phyloP scores from a whole-genome alignment of 371 early-diverging fungal species.

The Rhizopus stolonifer region DNA sequence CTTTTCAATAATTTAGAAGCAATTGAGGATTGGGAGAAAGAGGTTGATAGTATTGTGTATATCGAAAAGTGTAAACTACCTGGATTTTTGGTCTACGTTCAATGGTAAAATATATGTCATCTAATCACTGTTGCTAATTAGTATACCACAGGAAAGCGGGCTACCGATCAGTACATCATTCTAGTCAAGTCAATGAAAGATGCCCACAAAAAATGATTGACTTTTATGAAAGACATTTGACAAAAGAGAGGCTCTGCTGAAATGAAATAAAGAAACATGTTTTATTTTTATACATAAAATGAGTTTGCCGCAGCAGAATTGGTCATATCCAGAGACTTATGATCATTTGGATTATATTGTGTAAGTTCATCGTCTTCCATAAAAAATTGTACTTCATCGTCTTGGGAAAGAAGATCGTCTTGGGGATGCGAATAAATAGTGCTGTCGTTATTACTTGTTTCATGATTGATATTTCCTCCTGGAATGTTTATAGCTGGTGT shows the following conservation, averaged over 20 bases:
- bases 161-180: conserved; percentile 19
- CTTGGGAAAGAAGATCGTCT: conserved; percentile 13
- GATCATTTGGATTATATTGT: conserved; percentile 17
- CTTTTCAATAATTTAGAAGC: conserved; percentile 7
- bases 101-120: conserved; percentile 12
- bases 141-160: conserved; percentile 23
- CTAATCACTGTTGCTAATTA: not conserved
- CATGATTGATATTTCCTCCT: conserved; percentile 11
- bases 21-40: conserved; percentile 17
- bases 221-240: not conserved
- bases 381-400: conserved; percentile 49
- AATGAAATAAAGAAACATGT: not conserved
- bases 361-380: conserved; percentile 48
- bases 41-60: conserved; percentile 12
- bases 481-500: conserved; percentile 37
- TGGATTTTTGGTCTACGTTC: conserved; percentile 17
- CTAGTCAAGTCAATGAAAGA: conserved; percentile 21
- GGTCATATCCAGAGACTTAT: conserved; percentile 17
- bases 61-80: conserved; percentile 15
- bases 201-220: conserved; percentile 22
- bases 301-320: too few relatives aligned
- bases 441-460: not conserved
- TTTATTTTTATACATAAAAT: too few relatives aligned
- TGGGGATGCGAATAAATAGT: conserved; percentile 15
- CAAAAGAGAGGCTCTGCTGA: not conserved